Percentiles rank a stretch among this genome's conserved stretches.
phyloP scores from a whole-genome alignment of 805 yeast genomes.

The Schwanniomyces vanrijiae region DNA sequence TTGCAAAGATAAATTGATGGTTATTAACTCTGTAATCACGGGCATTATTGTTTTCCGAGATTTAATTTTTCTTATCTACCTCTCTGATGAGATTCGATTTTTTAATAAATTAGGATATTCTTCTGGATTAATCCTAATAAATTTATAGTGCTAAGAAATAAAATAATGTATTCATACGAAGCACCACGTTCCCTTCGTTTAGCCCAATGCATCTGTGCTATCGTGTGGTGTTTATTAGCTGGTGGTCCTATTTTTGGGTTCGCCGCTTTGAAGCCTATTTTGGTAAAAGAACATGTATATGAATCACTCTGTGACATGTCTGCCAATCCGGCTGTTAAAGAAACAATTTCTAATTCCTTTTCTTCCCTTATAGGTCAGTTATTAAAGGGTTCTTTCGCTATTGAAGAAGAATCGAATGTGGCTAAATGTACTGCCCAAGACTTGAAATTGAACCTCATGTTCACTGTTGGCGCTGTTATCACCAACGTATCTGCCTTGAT shows the following conservation, averaged over 20 bases:
- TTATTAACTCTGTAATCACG: neutral
- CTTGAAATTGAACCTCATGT: conserved; percentile 56
- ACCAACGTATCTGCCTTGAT: conserved; percentile 54
- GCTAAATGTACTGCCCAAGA: conserved; percentile 54
- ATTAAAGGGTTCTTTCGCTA: conserved; percentile 3
- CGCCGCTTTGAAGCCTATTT: conserved; percentile 57
- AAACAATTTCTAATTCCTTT: conserved; percentile 6
- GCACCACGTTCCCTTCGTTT: conserved; percentile 24
- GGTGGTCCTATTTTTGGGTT: conserved; percentile 63
- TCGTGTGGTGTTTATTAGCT: conserved; percentile 53
- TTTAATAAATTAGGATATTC: neutral
- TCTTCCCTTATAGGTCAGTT: conserved; percentile 12
- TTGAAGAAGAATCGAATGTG: conserved; percentile 19
- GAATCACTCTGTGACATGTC: conserved; percentile 35
- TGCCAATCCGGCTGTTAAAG: conserved; percentile 7
- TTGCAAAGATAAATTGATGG: no score
- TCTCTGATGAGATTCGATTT: neutral
- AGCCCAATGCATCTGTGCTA: conserved; percentile 49
- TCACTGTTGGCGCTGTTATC: conserved; percentile 56
- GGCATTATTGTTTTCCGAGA: neutral
- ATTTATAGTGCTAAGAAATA: neutral
- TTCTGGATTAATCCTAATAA: neutral
- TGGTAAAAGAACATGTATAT: conserved; percentile 50
- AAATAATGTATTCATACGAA: conserved; percentile 8
- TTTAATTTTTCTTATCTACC: neutral